Conservation (phyloP, 2,329 filamentous ascomycete genomes). For the Xylariaceae sp. region DNA sequence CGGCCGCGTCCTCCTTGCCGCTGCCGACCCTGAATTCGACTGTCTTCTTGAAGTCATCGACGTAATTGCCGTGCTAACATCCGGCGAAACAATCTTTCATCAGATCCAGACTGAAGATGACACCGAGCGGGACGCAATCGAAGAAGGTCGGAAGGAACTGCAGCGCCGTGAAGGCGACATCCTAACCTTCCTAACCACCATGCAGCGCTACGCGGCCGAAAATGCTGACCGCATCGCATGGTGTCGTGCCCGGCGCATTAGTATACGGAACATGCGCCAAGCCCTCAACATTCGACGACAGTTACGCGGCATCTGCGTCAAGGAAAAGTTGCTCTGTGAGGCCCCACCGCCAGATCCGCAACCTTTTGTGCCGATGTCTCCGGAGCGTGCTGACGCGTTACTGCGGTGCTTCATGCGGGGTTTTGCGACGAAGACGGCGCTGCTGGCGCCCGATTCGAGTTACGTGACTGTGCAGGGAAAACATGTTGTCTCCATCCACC, state of each 20-base stretch:
- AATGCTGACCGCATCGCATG: slow-evolving; percentile 50
- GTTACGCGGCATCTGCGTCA: slow-evolving; percentile 51
- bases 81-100: slow-evolving; percentile 58
- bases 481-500: slow-evolving; percentile 57
- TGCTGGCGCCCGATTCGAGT: slow-evolving; percentile 54
- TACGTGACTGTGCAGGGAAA: slow-evolving; percentile 57
- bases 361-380: slow-evolving; percentile 49
- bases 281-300: slow-evolving; percentile 58
- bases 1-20: slow-evolving; percentile 76
- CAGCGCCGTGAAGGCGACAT: slow-evolving; percentile 59
- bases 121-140: slow-evolving; percentile 31
- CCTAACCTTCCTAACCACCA: slow-evolving; percentile 58
- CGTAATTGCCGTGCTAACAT: slow-evolving; percentile 62
- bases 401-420: slow-evolving; percentile 59
- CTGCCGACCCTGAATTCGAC: slow-evolving; percentile 62
- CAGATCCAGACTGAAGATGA: slow-evolving; percentile 41
- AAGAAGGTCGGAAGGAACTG: slow-evolving; percentile 51
- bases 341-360: slow-evolving; percentile 48
- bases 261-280: slow-evolving; percentile 56
- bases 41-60: slow-evolving; percentile 82
- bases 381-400: slow-evolving; percentile 49
- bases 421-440: slow-evolving; percentile 56
- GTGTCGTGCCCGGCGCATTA: slow-evolving; percentile 55
- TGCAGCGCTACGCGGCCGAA: slow-evolving; percentile 56
- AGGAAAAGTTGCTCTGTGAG: slow-evolving; percentile 46